Evolutionary conservation across 768 basidiomycete genomes (phyloP), one percentile per base, ranked within the genome.

Genomic region (Podaxis sp.): DNA sequence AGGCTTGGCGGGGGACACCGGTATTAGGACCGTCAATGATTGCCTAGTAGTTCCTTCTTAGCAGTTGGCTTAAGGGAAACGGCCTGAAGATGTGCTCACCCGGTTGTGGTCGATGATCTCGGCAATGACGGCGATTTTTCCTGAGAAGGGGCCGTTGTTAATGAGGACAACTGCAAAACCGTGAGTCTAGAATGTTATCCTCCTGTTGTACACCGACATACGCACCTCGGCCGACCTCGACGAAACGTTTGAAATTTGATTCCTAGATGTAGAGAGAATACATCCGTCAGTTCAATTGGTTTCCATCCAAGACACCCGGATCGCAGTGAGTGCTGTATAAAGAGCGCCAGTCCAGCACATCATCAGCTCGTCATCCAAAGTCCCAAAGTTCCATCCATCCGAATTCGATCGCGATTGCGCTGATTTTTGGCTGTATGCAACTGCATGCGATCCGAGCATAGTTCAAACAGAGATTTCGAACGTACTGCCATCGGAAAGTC

Each of bases 61-160:
- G 59, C 23, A 18, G 38, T 28, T 28, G 35, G 21, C 2, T 47
- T 11, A 44, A 50, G 4, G 42, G 23, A 18, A 7, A 62, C 54
- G 7, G 53, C 54, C 4, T 7, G 16, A 28, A 18, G 14, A 27
- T n/a, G 54, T n/a, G 55, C 90, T 63, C 72, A 97, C 96, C 73
- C 95, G 87, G 82, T 95, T 96, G 84, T 98, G 96, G 86, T 98
- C 97, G 65, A 98, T 95, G 76, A 98, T 95, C 77, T 98, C 95
- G 54, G 87, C 88, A 74, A 99, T 95, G 65, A 94, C 90, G 59
- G 97, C 97, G 69, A 97, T 92, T 75, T 88, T 90, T 67, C 95
- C 95, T 48, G 86, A 80, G 61, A 78, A 84, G 60, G 93, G 92
- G 59, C 96, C 96, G 61, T 88, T 75, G 74, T 90, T 91, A 79